A percentile compares a stretch with the other conserved stretches of the same genome.
These are phyloP conservation scores for Trichomonas gallinae DNA, from an alignment of 208 protist genomes.

Conservation along the genomic window DNA sequence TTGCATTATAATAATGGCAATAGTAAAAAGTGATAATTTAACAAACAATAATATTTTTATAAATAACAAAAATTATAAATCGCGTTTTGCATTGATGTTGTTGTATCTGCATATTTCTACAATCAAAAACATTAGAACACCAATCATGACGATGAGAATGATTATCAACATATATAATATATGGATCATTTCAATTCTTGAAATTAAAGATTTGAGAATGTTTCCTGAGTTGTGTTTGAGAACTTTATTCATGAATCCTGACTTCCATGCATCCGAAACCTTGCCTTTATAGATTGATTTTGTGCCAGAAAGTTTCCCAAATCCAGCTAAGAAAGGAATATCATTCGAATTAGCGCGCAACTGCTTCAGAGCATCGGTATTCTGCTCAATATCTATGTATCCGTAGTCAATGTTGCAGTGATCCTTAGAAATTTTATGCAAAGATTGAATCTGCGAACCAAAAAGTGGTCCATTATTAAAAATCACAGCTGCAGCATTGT, in stretches of 20 bases:
- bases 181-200: neutral
- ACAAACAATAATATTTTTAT: too few species aligned
- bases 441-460: neutral
- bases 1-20: too few species aligned
- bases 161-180: neutral
- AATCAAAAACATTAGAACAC: neutral
- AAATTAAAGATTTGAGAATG: neutral
- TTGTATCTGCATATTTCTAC: neutral
- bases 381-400: neutral
- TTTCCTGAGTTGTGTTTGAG: neutral
- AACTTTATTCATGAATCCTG: neutral
- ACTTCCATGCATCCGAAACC: neutral
- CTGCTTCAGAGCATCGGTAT: neutral
- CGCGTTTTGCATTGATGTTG: neutral
- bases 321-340: neutral
- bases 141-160: neutral
- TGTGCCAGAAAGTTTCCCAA: neutral
- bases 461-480: neutral
- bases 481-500: neutral
- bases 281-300: neutral
- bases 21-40: too few species aligned
- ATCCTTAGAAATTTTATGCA: neutral
- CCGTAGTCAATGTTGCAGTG: neutral
- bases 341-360: neutral
- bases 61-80: too few species aligned